Percentiles rank a stretch among this genome's conserved stretches.
Evolutionary conservation across 352 stramenopile species (phyloP).

Genomic region (Globisporangium apiculatum): DNA sequence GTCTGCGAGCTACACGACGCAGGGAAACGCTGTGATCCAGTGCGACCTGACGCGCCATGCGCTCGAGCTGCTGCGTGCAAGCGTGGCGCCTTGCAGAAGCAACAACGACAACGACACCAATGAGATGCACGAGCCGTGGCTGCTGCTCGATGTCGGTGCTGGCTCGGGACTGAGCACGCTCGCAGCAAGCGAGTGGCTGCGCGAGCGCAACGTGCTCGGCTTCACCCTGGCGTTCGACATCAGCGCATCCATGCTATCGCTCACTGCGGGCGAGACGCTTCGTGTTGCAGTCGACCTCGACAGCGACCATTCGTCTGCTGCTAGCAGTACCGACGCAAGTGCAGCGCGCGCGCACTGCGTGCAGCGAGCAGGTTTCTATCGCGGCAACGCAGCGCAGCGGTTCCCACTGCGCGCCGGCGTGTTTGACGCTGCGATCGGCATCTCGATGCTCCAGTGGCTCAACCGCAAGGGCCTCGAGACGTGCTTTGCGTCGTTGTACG

Average conservation of each 20-base stretch:
- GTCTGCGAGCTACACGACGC: slow-evolving; percentile 62
- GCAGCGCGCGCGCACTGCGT: slow-evolving; percentile 1
- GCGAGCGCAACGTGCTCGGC: slow-evolving; percentile 16
- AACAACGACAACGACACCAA: not conserved
- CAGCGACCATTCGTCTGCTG: no score
- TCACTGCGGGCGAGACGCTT: slow-evolving; percentile 11
- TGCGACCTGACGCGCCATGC: slow-evolving; percentile 57
- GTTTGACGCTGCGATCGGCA: slow-evolving; percentile 52
- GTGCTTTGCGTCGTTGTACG: slow-evolving; percentile 51
- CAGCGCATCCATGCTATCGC: slow-evolving; percentile 64
- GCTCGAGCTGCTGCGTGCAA: slow-evolving; percentile 35
- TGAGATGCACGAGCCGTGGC: slow-evolving; percentile 13
- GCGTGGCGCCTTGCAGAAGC: not conserved
- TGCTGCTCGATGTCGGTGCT: slow-evolving; percentile 61
- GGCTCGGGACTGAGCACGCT: slow-evolving; percentile 63
- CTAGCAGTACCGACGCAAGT: not conserved
- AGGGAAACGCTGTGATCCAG: slow-evolving; percentile 61
- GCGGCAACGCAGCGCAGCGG: slow-evolving; percentile 55
- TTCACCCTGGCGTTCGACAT: slow-evolving; percentile 71
- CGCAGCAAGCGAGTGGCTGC: slow-evolving; percentile 46
- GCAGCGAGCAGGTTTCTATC: slow-evolving; percentile 39
- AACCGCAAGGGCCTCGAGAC: slow-evolving; percentile 39
- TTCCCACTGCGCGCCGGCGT: slow-evolving; percentile 38
- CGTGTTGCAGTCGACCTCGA: no score
- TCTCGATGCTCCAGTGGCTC: slow-evolving; percentile 84